A percentile compares a stretch with the other conserved stretches of the same genome.
phyloP scores from a whole-genome alignment of 108 stramenopile genomes.

The Nitzschia inconspicua region DNA sequence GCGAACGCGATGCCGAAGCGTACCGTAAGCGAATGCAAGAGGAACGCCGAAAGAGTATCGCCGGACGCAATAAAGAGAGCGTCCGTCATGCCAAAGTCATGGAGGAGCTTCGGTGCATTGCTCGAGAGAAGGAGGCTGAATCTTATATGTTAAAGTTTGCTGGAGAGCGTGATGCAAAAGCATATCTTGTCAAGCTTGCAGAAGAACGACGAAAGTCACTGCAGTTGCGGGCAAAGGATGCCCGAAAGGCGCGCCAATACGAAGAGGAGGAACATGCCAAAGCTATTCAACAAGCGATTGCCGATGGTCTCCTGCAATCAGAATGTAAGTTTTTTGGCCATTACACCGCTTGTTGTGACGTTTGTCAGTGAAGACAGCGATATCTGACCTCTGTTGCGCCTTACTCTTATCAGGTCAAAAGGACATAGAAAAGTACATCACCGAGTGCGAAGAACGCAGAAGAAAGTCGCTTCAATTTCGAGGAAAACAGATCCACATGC shows the following conservation, averaged over 20 bases:
- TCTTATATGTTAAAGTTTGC: slow-evolving; percentile 77
- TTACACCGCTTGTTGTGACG: neutral
- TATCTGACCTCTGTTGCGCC: neutral
- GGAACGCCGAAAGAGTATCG: slow-evolving; percentile 62
- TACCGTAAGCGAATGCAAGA: slow-evolving; percentile 51
- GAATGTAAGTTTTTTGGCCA: slow-evolving; percentile 46
- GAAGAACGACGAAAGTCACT: slow-evolving; percentile 70
- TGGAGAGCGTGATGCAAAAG: slow-evolving; percentile 71
- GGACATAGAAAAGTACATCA: slow-evolving; percentile 71
- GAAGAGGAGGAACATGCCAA: slow-evolving; percentile 54
- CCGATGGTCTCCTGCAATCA: slow-evolving; percentile 57
- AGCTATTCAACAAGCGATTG: slow-evolving; percentile 29
- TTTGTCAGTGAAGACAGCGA: neutral
- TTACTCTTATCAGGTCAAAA: slow-evolving; percentile 45
- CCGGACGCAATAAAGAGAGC: slow-evolving; percentile 62
- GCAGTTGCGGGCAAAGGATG: slow-evolving; percentile 60
- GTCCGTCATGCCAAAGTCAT: slow-evolving; percentile 61
- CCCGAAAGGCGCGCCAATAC: slow-evolving; percentile 44
- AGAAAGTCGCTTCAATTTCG: slow-evolving; percentile 67
- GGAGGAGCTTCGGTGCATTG: slow-evolving; percentile 61
- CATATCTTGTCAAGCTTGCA: slow-evolving; percentile 47
- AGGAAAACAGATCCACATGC: slow-evolving; percentile 52
- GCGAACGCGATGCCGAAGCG: slow-evolving; percentile 61
- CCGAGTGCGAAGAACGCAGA: slow-evolving; percentile 54
- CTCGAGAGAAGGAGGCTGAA: slow-evolving; percentile 72